Evolutionary conservation across 345 rosid genomes (phyloP).

Genomic region (Angophora floribunda): DNA sequence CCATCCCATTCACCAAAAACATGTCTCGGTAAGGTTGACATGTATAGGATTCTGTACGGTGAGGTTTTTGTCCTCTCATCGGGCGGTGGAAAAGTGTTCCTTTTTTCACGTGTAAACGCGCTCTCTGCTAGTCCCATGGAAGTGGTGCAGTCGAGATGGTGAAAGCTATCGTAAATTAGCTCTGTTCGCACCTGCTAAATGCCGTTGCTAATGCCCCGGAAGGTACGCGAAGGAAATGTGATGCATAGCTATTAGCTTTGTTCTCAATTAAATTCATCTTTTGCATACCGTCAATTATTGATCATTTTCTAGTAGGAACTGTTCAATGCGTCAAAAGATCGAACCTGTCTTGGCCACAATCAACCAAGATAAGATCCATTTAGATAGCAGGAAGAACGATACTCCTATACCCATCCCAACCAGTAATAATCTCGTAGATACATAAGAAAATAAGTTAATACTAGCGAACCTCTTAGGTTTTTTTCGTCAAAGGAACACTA

Average conservation of each 20-base stretch:
- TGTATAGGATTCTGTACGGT: not conserved
- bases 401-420: conserved; percentile 42
- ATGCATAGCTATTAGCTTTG: too few relatives aligned
- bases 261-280: not conserved
- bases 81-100: not conserved
- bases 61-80: not conserved
- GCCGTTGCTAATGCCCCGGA: not conserved
- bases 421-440: not conserved
- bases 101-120: not conserved
- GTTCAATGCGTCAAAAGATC: not conserved
- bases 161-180: not conserved
- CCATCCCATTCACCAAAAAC: not conserved
- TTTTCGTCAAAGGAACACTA: conserved; percentile 16
- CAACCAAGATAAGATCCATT: not conserved
- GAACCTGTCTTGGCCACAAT: not conserved
- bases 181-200: not conserved
- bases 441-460: conserved; percentile 1
- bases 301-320: not conserved
- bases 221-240: too few relatives aligned
- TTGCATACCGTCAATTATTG: not conserved
- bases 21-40: not conserved
- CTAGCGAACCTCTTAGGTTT: conserved; percentile 39
- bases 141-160: not conserved
- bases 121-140: not conserved
- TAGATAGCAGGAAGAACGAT: conserved; percentile 2